Conservation (phyloP, 257 asterid genomes). For the Handroanthus guayacan region DNA sequence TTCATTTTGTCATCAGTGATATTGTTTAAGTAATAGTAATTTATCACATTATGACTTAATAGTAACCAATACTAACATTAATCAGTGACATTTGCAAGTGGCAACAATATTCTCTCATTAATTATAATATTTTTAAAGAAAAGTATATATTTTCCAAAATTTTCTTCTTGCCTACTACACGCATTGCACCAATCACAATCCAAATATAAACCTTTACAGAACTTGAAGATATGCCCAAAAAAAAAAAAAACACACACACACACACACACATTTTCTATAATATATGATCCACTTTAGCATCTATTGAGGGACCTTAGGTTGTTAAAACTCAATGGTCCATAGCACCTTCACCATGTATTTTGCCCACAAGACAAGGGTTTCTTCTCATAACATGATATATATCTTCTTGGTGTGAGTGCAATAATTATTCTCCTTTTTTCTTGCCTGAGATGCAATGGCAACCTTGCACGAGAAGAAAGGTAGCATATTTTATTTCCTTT, state of each 20-base stretch:
- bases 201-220: slow-evolving; percentile 33
- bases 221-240: slow-evolving; percentile 6
- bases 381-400: neutral
- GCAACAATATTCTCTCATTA: too few species aligned
- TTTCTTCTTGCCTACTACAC: slow-evolving; percentile 8
- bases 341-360: slow-evolving; percentile 12
- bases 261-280: too few species aligned
- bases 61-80: too few species aligned
- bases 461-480: slow-evolving; percentile 73
- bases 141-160: neutral
- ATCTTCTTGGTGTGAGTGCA: slow-evolving; percentile 51
- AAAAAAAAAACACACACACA: neutral
- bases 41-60: too few species aligned
- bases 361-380: slow-evolving; percentile 20
- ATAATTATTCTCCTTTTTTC: slow-evolving; percentile 28
- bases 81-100: too few species aligned
- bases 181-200: slow-evolving; percentile 30
- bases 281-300: slow-evolving; percentile 39
- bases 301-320: slow-evolving; percentile 41
- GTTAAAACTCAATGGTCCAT: slow-evolving; percentile 38
- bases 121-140: neutral
- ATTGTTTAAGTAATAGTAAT: too few species aligned
- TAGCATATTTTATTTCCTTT: slow-evolving; percentile 53
- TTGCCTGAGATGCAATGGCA: slow-evolving; percentile 53
- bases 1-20: too few species aligned